A percentile compares a stretch with the other conserved stretches of the same genome.
Evolutionary conservation across 176 grass and related monocot species (phyloP).

Genomic region (Phyllostachys edulis): DNA sequence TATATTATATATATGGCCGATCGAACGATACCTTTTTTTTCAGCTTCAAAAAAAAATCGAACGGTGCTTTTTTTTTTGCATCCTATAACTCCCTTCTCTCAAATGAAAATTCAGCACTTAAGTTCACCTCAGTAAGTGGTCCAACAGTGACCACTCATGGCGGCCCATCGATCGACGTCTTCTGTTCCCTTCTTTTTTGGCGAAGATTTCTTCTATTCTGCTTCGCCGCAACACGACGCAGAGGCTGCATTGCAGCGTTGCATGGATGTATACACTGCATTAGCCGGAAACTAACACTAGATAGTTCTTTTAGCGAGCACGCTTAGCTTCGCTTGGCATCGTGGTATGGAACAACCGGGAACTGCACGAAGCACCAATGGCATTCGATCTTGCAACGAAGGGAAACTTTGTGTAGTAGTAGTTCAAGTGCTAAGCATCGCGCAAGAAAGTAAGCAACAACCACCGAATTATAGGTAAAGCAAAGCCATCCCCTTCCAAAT

Average conservation of each 20-base stretch:
- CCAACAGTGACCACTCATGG: background rate
- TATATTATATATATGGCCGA: background rate
- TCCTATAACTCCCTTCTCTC: background rate
- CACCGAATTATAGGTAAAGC: constrained; percentile 34
- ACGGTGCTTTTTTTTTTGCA: background rate
- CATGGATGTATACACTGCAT: background rate
- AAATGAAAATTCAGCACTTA: background rate
- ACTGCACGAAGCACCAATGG: background rate
- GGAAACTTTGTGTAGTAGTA: background rate
- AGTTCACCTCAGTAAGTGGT: constrained; percentile 9
- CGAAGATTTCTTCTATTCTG: background rate
- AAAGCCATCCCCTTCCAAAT: constrained; percentile 21
- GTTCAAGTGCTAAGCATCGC: constrained; percentile 36
- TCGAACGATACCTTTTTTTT: background rate
- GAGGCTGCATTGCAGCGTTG: background rate
- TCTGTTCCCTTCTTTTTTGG: background rate
- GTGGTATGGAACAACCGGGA: background rate
- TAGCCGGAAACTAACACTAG: background rate
- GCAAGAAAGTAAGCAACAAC: constrained; percentile 25
- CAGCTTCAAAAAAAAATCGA: too few species aligned
- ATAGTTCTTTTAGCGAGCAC: background rate
- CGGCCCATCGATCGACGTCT: background rate
- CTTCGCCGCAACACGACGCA: background rate
- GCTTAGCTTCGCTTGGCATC: background rate
- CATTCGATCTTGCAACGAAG: background rate